phyloP scores from a whole-genome alignment of 805 yeast genomes.

The Saccharomycopsis olivae region DNA sequence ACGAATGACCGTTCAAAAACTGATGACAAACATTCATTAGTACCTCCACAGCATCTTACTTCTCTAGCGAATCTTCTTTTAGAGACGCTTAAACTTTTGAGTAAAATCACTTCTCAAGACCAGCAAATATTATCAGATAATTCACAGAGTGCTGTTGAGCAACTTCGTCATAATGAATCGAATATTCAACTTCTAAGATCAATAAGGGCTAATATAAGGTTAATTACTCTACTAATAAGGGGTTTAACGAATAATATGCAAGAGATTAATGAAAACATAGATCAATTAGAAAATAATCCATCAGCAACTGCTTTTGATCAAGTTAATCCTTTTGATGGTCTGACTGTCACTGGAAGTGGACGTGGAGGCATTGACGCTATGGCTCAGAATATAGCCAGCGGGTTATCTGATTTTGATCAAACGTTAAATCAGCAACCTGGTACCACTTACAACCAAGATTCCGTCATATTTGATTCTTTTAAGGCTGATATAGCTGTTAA shows the following conservation, averaged over 20 bases:
- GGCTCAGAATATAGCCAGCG: constrained; percentile 1
- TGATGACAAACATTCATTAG: no score
- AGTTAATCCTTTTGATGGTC: neutral
- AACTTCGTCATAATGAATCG: neutral
- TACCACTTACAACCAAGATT: neutral
- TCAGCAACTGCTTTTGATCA: neutral
- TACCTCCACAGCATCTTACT: constrained; percentile 4
- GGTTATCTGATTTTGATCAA: neutral
- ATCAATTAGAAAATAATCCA: neutral
- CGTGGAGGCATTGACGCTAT: neutral
- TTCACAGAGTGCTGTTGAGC: no score
- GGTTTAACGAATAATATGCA: constrained; percentile 2
- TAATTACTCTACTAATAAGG: constrained; percentile 1
- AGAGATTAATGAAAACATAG: constrained; percentile 1
- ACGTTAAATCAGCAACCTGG: neutral
- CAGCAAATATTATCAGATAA: no score
- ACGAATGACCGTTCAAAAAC: no score
- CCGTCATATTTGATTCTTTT: neutral
- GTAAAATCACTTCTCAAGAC: no score
- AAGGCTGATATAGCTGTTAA: neutral
- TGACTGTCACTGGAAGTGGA: no score
- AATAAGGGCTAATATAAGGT: constrained; percentile 1
- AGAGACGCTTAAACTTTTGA: constrained; percentile 3
- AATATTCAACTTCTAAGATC: constrained; percentile 4
- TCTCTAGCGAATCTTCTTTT: constrained; percentile 1